Evolutionary conservation across 2,329 filamentous ascomycete genomes (phyloP).

Genomic region (Colletotrichum endophyticum): DNA sequence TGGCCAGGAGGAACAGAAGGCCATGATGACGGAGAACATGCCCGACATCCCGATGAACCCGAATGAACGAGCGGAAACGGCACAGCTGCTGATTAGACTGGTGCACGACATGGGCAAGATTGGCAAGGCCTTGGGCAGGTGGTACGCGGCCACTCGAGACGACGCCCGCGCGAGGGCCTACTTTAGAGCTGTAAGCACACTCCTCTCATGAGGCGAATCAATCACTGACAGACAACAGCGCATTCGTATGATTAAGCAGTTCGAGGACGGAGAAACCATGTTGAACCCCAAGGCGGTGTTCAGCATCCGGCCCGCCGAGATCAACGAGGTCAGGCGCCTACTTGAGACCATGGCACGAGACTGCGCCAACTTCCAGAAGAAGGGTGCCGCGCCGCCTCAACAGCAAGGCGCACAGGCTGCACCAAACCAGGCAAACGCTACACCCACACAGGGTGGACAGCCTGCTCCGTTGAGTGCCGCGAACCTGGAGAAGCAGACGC

Average conservation of each 20-base stretch:
- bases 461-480: constrained; percentile 45
- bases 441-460: constrained; percentile 1
- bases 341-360: constrained; percentile 60
- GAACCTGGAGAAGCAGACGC: constrained; percentile 57
- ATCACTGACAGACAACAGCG: constrained; percentile 50
- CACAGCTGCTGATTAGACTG: constrained; percentile 46
- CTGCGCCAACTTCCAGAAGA: constrained; percentile 34
- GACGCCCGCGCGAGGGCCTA: constrained; percentile 56
- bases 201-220: not conserved
- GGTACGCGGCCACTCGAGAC: constrained; percentile 54
- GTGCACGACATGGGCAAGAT: constrained; percentile 48
- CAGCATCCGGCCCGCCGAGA: constrained; percentile 55
- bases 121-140: constrained; percentile 47
- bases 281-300: constrained; percentile 51
- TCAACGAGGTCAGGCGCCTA: constrained; percentile 53
- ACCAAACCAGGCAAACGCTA: constrained; percentile 27
- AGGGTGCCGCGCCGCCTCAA: constrained; percentile 7
- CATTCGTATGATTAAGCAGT: constrained; percentile 58
- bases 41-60: constrained; percentile 51
- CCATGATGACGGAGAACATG: constrained; percentile 43
- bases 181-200: constrained; percentile 54
- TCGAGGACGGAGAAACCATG: constrained; percentile 53
- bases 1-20: constrained; percentile 44
- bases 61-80: constrained; percentile 48
- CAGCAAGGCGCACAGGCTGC: constrained; percentile 14